Conservation (phyloP, 2,329 filamentous ascomycete species). For the Aspergillus ibericus region DNA sequence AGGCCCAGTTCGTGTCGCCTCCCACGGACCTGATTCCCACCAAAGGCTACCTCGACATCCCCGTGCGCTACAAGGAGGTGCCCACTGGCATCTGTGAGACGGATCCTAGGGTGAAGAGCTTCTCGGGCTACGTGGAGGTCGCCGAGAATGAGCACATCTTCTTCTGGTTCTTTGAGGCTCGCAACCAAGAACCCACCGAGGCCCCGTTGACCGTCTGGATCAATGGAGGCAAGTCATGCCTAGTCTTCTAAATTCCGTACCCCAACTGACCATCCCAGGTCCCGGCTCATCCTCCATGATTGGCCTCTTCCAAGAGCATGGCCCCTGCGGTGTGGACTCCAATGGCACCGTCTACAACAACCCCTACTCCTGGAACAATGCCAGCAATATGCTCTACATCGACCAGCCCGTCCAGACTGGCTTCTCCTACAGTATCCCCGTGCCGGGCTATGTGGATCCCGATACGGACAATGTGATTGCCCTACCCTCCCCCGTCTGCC, state of each 20-base stretch:
- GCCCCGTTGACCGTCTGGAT: constrained; percentile 23
- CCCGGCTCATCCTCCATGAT: constrained; percentile 35
- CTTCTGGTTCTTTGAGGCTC: constrained; percentile 6
- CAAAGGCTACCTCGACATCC: constrained; percentile 8
- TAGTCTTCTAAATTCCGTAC: not conserved
- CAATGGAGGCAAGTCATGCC: constrained; percentile 14
- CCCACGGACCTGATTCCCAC: constrained; percentile 2
- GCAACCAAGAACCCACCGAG: constrained; percentile 4
- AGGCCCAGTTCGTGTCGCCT: constrained; percentile 2
- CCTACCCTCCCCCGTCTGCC: not conserved
- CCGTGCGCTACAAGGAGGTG: constrained; percentile 10
- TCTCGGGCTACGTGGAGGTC: constrained; percentile 8
- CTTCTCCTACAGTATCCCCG: constrained; percentile 16
- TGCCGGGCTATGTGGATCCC: constrained; percentile 6
- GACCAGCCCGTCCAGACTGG: constrained; percentile 24
- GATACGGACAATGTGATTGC: constrained; percentile 1
- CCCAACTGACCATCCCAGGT: not conserved
- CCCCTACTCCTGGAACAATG: constrained; percentile 24
- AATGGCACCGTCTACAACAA: constrained; percentile 23
- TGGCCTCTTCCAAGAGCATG: constrained; percentile 35
- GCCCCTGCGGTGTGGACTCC: constrained; percentile 28
- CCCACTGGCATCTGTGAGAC: constrained; percentile 9
- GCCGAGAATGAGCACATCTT: constrained; percentile 9
- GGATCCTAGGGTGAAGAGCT: constrained; percentile 8
- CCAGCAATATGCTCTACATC: constrained; percentile 26